Base-by-base conservation (phyloP, 2,329 filamentous ascomycete species). In the Fusarium compactum region DNA sequence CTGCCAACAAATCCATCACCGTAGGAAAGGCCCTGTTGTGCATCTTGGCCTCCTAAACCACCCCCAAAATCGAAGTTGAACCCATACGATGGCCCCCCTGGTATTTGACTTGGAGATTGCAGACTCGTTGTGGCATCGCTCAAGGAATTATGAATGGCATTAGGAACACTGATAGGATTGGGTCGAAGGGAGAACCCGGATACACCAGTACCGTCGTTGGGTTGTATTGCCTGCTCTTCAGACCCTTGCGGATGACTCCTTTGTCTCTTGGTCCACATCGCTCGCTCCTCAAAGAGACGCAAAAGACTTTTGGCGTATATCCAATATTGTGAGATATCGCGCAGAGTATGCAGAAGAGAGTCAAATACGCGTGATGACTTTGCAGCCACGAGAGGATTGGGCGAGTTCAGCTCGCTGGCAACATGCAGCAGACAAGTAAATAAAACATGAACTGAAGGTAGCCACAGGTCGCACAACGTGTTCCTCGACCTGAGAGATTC, bases 351-450 rank as follows among this genome's bases (percentile, higher is more conserved):
- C n/a, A 79, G 62, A 25, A 80, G 71, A 10, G 75, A 76, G 12
- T 78, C 74, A 40, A 76, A 75, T 40, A 73, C 71, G 8, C 75
- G 71, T 34, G 70, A 71, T 6, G 77, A 77, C 59, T 78, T 78
- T 25, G 75, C 74, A 18, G 73, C 76, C 6, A 79, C 71, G 9
- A 80, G 65, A 5, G 78, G 78, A 47, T 75, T 80, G 30, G 54
- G 16, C 4, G 77, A 77, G 51, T 72, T 70, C 24, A 78, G 59
- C 34, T 78, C 74, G 20, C 59, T 74, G 16, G 68, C 70, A 15
- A 78, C 69, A 22, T 79, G 74, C 14, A 79, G 69, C 20, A 79
- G 55, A 15, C 76, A 76, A 4, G 78, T 80, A 58, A 80, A 79
- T 16, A 80, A 65, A 8, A 76, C 32, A 75, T 74, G 54, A 57